Base-by-base conservation (phyloP, 495 filamentous ascomycete species). In the Halenospora varia region DNA sequence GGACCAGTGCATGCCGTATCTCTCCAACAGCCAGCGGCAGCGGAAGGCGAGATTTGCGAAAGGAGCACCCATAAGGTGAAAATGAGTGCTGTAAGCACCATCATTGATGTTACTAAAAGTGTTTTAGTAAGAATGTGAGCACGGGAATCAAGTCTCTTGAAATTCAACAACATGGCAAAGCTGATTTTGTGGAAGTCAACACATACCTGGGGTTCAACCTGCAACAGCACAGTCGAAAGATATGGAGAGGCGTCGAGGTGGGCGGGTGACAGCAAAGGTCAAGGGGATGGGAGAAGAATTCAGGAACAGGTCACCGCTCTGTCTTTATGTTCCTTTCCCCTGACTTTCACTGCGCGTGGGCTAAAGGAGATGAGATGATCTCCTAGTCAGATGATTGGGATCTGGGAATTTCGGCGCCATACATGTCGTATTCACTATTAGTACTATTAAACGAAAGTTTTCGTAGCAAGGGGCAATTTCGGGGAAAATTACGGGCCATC, bases 1-100 rank as follows among this genome's bases (percentile, higher is more conserved):
- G 82, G 77, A 0, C 82, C 80, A 20, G 75, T 76, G 56, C 84
- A 87, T 39, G 72, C 64, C 6, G 78, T 81, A 50, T 81, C 65
- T 50, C 77, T 70, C 84, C 83, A 87, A 62, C 84, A 87, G 26
- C 39, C 41, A 10, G 47, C 26, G 20, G 53, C 57, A 9, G 49
- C 48, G 9, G 25, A 3, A 3, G 47, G 3, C 1, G 22, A 54
- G 10, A 3, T 26, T 10, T 47, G 52, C n/a, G 58, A 39, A 10
- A 56, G 39, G 20, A 61, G 11, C 19, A 24, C 53, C 2, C 19
- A 35, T 2, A 51, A 25, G 39, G 47, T 25, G 53, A 48, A 24
- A 10, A 61, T 2, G 10, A 44, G 3, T n/a, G 35, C 25, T 17
- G 48, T 10, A n/a, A 45, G 25, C 50, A 61, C 35, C 58, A 61